Conservation (phyloP, 2,329 filamentous ascomycete genomes). For the Botryotinia globosa region DNA sequence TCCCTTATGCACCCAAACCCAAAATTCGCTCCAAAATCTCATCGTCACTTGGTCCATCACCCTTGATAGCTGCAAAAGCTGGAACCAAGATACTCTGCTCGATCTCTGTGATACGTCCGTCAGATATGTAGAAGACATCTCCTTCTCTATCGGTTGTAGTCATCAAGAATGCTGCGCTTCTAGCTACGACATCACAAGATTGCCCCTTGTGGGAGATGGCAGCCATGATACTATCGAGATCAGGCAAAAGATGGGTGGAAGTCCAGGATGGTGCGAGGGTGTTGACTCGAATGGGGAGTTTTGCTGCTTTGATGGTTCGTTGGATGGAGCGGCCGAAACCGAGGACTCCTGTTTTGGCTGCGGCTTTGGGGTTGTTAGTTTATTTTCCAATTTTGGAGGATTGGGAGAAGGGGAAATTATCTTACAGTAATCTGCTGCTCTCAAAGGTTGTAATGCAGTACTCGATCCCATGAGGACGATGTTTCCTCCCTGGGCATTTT, state of each 20-base stretch:
- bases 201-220: constrained; percentile 45
- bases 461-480: constrained; percentile 54
- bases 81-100: constrained; percentile 47
- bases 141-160: constrained; percentile 48
- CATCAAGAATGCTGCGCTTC: constrained; percentile 49
- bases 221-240: constrained; percentile 40
- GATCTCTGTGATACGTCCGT: constrained; percentile 51
- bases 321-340: constrained; percentile 51
- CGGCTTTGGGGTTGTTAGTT: constrained; percentile 36
- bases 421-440: constrained; percentile 48
- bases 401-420: not conserved
- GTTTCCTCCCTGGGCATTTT: constrained; percentile 48
- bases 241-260: constrained; percentile 47
- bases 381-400: constrained; percentile 19
- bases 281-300: constrained; percentile 50
- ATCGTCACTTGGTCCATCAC: constrained; percentile 40
- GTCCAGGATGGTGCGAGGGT: constrained; percentile 56
- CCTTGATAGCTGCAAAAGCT: constrained; percentile 38
- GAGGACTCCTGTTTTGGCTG: constrained; percentile 54
- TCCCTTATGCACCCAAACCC: not conserved
- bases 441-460: constrained; percentile 50
- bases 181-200: constrained; percentile 47
- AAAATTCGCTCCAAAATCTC: constrained; percentile 37
- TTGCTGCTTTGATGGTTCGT: constrained; percentile 37
- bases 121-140: constrained; percentile 50